phyloP scores from a whole-genome alignment of 2,329 filamentous ascomycete species.

The Aspergillus sp. region DNA sequence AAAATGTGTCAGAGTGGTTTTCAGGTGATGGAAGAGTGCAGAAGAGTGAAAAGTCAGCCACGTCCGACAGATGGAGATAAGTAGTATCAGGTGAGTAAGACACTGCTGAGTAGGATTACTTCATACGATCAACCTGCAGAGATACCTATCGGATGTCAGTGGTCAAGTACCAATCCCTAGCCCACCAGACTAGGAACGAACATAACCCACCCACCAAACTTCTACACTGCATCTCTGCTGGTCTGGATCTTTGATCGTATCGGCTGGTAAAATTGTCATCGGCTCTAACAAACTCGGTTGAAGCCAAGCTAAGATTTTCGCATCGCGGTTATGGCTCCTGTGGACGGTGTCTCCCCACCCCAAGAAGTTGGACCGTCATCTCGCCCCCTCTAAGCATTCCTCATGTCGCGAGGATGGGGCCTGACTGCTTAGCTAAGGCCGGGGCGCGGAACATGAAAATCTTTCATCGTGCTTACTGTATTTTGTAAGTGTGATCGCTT shows the following conservation, averaged over 20 bases:
- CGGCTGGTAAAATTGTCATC: slow-evolving; percentile 3
- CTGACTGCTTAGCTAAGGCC: background rate
- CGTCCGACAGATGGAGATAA: background rate
- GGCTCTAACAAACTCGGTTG: background rate
- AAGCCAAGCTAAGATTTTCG: slow-evolving; percentile 1
- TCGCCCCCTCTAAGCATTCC: slow-evolving; percentile 2
- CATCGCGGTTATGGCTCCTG: background rate
- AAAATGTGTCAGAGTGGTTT: background rate
- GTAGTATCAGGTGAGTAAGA: background rate
- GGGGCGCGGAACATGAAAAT: background rate
- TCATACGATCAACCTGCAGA: background rate
- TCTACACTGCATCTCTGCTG: background rate
- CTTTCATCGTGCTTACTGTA: background rate
- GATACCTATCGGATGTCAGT: background rate
- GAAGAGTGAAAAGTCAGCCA: background rate
- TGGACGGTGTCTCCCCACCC: background rate
- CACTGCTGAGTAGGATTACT: background rate
- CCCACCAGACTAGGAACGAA: background rate
- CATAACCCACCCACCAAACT: background rate
- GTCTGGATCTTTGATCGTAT: background rate
- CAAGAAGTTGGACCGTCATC: slow-evolving; percentile 6
- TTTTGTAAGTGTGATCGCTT: background rate
- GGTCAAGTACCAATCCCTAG: background rate
- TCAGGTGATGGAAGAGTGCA: background rate
- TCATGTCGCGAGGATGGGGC: background rate